Percentiles rank a stretch among this genome's conserved stretches.
Evolutionary conservation across 228 moss, liverwort and hornwort species (phyloP).

Genomic region (Sphagnum fallax): DNA sequence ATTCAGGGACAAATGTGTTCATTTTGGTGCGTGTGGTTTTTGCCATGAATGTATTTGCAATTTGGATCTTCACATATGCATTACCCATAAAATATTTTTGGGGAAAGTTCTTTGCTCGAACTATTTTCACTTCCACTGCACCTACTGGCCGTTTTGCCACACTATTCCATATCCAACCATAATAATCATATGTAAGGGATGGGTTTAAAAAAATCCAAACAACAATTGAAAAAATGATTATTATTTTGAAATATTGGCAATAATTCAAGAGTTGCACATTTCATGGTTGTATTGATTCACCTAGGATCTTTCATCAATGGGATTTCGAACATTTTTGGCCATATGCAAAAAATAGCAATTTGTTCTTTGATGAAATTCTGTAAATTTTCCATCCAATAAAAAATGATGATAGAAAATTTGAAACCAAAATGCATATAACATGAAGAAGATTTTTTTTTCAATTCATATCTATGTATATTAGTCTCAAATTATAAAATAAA

Average conservation of each 20-base stretch:
- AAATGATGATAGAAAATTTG: no score
- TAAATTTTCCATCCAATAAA: no score
- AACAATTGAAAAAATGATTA: no score
- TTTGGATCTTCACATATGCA: conserved; percentile 73
- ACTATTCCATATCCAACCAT: conserved; percentile 22
- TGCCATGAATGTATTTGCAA: conserved; percentile 50
- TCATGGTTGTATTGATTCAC: conserved; percentile 9
- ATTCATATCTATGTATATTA: no score
- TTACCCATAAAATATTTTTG: conserved; percentile 87
- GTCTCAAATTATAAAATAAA: no score
- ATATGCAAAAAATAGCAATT: conserved; percentile 80
- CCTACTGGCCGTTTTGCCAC: conserved; percentile 70
- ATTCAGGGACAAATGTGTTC: conserved; percentile 71
- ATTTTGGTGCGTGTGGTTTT: conserved; percentile 64
- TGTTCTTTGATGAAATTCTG: conserved; percentile 85
- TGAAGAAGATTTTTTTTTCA: no score
- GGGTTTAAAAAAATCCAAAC: no score
- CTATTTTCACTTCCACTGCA: conserved; percentile 58
- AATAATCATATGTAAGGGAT: no score
- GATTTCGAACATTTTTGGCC: conserved; percentile 92
- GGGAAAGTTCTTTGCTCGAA: conserved; percentile 39
- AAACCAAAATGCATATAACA: no score
- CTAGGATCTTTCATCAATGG: conserved; percentile 75
- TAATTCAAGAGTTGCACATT: no score
- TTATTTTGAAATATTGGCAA: no score